Conservation (phyloP, 208 protist species). For the Polymyxa betae region DNA sequence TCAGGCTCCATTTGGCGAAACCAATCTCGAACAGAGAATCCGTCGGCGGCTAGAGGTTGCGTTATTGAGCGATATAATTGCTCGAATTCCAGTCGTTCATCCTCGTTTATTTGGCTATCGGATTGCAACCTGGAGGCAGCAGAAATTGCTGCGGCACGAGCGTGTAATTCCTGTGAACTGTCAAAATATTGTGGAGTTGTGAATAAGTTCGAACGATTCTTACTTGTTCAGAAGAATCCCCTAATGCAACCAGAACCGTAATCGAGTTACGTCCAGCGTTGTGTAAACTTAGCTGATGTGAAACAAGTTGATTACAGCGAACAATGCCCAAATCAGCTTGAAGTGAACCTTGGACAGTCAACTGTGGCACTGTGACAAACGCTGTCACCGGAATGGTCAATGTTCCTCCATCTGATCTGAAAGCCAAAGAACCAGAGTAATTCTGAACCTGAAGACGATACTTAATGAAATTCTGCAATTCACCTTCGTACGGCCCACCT, state of each 20-base stretch:
- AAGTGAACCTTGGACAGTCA: not conserved
- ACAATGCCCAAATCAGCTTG: not conserved
- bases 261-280: constrained; percentile 19
- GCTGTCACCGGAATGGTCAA: constrained; percentile 26
- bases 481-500: not conserved
- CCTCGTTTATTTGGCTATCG: not conserved
- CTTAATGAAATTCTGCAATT: not conserved
- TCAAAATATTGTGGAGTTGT: not conserved
- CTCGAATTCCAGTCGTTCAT: not conserved
- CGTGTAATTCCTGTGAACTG: not conserved
- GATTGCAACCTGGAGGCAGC: not conserved
- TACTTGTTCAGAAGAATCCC: not conserved
- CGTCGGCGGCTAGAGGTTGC: not conserved
- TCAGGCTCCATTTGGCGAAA: constrained; percentile 17
- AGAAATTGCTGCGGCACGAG: not conserved
- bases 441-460: not conserved
- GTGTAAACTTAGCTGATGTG: not conserved
- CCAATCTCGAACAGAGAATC: constrained; percentile 25
- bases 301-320: constrained; percentile 1
- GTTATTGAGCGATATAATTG: not conserved
- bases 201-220: not conserved
- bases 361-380: constrained; percentile 1
- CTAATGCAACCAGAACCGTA: not conserved
- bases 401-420: constrained; percentile 20
- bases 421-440: not conserved